Conservation (phyloP, 805 yeast genomes). For the Pichia gijzeniarum region DNA sequence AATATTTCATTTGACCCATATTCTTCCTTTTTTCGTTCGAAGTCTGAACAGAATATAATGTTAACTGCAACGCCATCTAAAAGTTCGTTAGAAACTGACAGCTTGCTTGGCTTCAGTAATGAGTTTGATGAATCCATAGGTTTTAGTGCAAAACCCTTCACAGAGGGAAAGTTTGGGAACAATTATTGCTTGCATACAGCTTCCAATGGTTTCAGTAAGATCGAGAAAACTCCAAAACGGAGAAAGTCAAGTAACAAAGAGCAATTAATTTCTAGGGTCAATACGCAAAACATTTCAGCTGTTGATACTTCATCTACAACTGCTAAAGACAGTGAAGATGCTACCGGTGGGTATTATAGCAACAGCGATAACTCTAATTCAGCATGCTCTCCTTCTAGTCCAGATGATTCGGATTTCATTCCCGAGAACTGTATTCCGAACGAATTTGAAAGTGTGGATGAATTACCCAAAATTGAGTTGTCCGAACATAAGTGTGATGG, state of each 20-base stretch:
- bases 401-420: neutral
- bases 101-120: no score
- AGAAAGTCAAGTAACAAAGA: neutral
- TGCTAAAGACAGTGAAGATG: neutral
- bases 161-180: neutral
- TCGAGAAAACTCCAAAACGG: neutral
- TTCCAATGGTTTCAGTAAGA: neutral
- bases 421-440: neutral
- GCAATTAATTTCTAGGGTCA: neutral
- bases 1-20: no score
- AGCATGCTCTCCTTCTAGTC: no score
- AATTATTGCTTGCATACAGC: neutral
- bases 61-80: no score
- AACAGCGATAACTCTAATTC: no score
- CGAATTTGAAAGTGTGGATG: neutral
- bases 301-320: neutral
- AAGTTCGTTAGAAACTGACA: no score
- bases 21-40: no score
- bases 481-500: constrained; percentile 4
- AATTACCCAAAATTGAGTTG: constrained; percentile 3
- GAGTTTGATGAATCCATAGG: no score
- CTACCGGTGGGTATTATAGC: no score
- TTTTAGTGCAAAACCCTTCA: no score
- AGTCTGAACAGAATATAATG: no score
- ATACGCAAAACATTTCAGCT: neutral